phyloP scores from a whole-genome alignment of 176 grass and related monocot genomes.

The Zea luxurians region DNA sequence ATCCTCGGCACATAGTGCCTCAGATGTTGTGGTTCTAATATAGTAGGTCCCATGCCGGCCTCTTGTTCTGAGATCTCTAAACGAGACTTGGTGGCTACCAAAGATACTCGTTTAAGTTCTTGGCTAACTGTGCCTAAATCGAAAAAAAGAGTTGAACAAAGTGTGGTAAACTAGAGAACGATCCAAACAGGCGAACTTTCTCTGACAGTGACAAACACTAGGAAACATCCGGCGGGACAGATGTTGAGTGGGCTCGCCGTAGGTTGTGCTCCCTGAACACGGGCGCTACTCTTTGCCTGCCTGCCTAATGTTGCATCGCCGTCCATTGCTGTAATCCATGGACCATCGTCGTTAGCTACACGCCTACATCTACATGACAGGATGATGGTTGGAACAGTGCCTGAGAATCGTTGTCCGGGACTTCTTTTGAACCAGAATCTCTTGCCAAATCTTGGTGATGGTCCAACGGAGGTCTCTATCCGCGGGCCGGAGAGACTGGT shows the following conservation, averaged over 20 bases:
- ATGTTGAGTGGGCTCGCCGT: conserved; percentile 5
- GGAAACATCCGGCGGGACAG: too few relatives aligned
- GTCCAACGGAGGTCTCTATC: background rate
- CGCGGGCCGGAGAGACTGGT: background rate
- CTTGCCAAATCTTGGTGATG: background rate
- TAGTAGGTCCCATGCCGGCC: too few relatives aligned
- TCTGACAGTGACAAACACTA: too few relatives aligned
- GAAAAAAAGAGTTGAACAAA: too few relatives aligned
- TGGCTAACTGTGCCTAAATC: too few relatives aligned
- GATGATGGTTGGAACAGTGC: background rate
- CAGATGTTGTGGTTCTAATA: too few relatives aligned
- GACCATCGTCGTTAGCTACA: background rate
- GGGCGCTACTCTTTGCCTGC: background rate
- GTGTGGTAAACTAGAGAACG: too few relatives aligned
- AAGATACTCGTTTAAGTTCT: too few relatives aligned
- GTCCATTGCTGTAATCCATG: background rate
- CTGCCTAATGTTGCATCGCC: background rate
- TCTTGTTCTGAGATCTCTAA: too few relatives aligned
- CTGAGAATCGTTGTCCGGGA: background rate
- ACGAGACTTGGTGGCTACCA: too few relatives aligned
- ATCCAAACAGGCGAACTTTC: too few relatives aligned
- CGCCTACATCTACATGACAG: background rate
- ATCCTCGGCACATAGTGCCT: too few relatives aligned
- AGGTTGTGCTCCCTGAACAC: conserved; percentile 18
- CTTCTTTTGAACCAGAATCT: background rate